Percentiles rank a stretch among this genome's conserved stretches.
phyloP scores from a whole-genome alignment of 1,284 basidiomycete species.

The Anthracocystis walkeri region DNA sequence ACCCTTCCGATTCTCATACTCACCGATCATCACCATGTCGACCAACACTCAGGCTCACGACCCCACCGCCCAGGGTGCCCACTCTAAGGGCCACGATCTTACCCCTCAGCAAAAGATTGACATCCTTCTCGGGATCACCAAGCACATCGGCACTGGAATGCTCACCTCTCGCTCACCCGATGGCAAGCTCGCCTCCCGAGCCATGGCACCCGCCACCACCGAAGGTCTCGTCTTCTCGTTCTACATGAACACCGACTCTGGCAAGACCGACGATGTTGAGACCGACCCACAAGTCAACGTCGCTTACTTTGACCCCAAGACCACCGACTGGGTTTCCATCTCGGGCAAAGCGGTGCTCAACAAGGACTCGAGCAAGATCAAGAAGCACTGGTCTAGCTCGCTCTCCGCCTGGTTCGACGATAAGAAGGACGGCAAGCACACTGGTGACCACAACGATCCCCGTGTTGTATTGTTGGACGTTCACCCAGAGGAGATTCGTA shows the following conservation, averaged over 20 bases:
- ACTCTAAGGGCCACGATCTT: slow-evolving; percentile 36
- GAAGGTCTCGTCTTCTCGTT: slow-evolving; percentile 71
- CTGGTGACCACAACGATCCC: slow-evolving; percentile 83
- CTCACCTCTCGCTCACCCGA: slow-evolving; percentile 81
- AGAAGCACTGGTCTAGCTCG: slow-evolving; percentile 58
- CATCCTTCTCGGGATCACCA: slow-evolving; percentile 49
- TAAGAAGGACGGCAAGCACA: slow-evolving; percentile 86
- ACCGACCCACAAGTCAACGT: slow-evolving; percentile 58
- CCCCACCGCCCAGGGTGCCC: slow-evolving; percentile 52
- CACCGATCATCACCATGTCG: slow-evolving; percentile 24
- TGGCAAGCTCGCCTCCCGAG: slow-evolving; percentile 82
- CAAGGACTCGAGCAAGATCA: slow-evolving; percentile 54
- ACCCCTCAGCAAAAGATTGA: slow-evolving; percentile 58
- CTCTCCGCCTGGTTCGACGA: slow-evolving; percentile 83
- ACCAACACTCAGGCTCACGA: slow-evolving; percentile 47
- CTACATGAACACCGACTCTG: slow-evolving; percentile 61
- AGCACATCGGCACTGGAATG: slow-evolving; percentile 74
- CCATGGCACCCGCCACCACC: slow-evolving; percentile 80
- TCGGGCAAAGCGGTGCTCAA: slow-evolving; percentile 76
- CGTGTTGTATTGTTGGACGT: slow-evolving; percentile 85
- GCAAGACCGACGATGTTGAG: slow-evolving; percentile 62
- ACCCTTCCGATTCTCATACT: background rate
- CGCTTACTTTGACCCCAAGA: slow-evolving; percentile 77
- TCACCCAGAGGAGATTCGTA: slow-evolving; percentile 76
- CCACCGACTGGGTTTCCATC: slow-evolving; percentile 86